Evolutionary conservation across 192 early-diverging fungal species (phyloP).

Genomic region (Gaertneriomyces sp.): DNA sequence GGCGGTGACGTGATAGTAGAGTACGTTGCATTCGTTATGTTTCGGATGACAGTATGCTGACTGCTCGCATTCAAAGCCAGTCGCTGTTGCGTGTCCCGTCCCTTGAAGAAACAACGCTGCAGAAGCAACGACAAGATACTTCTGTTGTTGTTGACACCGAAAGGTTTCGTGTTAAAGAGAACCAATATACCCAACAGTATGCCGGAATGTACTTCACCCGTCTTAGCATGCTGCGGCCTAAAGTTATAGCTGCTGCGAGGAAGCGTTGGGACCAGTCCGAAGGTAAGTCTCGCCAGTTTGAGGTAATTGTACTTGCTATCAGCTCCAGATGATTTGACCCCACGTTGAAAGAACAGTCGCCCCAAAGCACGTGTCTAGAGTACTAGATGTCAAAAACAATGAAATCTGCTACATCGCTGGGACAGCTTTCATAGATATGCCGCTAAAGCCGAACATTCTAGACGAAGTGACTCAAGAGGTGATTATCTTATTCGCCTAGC

Average conservation of each 20-base stretch:
- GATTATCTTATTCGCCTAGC: conserved; percentile 4
- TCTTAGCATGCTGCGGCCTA: conserved; percentile 59
- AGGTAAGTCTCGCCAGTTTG: conserved; percentile 5
- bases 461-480: conserved; percentile 82
- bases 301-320: not conserved
- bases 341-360: conserved; percentile 2
- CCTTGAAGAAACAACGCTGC: no score
- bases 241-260: conserved; percentile 55
- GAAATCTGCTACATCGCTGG: conserved; percentile 73
- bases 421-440: conserved; percentile 86
- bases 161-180: conserved; percentile 54
- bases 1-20: no score
- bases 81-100: no score
- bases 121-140: no score
- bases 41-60: no score
- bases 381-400: conserved; percentile 68
- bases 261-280: conserved; percentile 46
- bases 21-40: no score
- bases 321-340: not conserved
- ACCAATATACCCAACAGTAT: conserved; percentile 77
- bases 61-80: no score
- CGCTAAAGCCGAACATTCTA: conserved; percentile 84
- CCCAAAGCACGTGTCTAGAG: conserved; percentile 51
- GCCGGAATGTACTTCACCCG: conserved; percentile 81
- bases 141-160: not conserved